These are phyloP conservation scores for Neopestalotiopsis clavispora DNA, from an alignment of 2,329 filamentous ascomycete species.

Conservation along the genomic window DNA sequence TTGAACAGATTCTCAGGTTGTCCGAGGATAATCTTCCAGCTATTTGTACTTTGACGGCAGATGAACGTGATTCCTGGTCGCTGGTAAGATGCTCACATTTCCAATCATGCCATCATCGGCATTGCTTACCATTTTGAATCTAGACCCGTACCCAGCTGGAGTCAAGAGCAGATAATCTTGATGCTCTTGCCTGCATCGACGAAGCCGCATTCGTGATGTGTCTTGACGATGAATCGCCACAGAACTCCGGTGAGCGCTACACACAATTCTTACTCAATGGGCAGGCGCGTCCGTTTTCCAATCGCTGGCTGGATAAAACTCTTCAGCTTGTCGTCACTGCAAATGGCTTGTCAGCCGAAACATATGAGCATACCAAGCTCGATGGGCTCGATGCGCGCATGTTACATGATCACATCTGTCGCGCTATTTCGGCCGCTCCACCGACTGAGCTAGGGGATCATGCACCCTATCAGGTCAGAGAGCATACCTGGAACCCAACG, in stretches of 20 bases:
- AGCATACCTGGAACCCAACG: slow-evolving; percentile 14
- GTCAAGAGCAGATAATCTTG: slow-evolving; percentile 13
- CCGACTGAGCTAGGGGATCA: background rate
- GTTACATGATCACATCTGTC: slow-evolving; percentile 19
- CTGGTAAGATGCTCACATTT: slow-evolving; percentile 12
- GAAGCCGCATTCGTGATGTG: slow-evolving; percentile 23
- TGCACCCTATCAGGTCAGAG: slow-evolving; percentile 6
- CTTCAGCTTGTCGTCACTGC: slow-evolving; percentile 22
- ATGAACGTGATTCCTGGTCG: slow-evolving; percentile 24
- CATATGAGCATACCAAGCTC: slow-evolving; percentile 25
- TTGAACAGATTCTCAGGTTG: slow-evolving; percentile 15
- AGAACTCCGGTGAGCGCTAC: slow-evolving; percentile 15
- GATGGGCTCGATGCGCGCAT: slow-evolving; percentile 22
- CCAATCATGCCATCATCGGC: no score
- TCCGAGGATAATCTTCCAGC: slow-evolving; percentile 13
- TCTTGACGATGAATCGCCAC: slow-evolving; percentile 23
- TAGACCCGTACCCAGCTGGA: slow-evolving; percentile 22
- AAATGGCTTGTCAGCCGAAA: slow-evolving; percentile 23
- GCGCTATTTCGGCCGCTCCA: background rate
- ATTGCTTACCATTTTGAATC: background rate
- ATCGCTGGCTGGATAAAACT: slow-evolving; percentile 26
- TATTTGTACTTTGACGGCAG: slow-evolving; percentile 22
- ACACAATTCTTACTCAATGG: slow-evolving; percentile 23
- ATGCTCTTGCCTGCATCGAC: slow-evolving; percentile 18
- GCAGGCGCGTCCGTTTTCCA: slow-evolving; percentile 15